Base-by-base conservation (phyloP, 129 eudicot genomes). In the Flaveria ramosissima region DNA sequence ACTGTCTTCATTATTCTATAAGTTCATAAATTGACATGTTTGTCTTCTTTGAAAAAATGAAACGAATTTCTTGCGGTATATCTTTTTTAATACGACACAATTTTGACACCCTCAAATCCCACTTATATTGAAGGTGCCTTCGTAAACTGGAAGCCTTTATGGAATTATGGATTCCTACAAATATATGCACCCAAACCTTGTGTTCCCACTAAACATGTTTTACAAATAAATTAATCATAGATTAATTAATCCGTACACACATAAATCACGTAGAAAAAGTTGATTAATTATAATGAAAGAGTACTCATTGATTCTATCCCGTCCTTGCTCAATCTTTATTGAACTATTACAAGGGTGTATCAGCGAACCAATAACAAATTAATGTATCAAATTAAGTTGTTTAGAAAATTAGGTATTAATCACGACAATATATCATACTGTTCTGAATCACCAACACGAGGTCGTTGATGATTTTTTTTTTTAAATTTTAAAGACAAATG, bases 101-200 rank as follows among this genome's bases (percentile, higher is more conserved):
- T 53, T 77, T 71, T 72, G 24, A 64, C 48, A 60, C 73, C 13
- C 47, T 41, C 20, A 72, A 24, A 80, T 80, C 26, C 75, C 83
- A 80, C 83, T 80, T 36, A 36, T 36, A 36, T 6, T 65, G 61
- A 73, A 52, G 69, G 55, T 80, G 83, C 79, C 79, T 39, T 50
- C 73, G 42, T 66, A 24, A 51, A 73, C 27, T 26, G 19, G 41
- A 27, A 36, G 27, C 50, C 75, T 66, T 72, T 78, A 64, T 57
- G 39, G 7, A 27, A 39, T 80, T 78, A 64, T 57, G 39, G 7
- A 19, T 51, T 80, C 75, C 67, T 73, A 80, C 79, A 53, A 73
- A 47, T 68, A 80, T 73, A 59, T 7, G 74, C 83, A 80, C 83
- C 83, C 79, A 80, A 75, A 75, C 59, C 59, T 14, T 73, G 56